Base-by-base conservation (phyloP, 129 eudicot genomes). In the Flaveria linearis region DNA sequence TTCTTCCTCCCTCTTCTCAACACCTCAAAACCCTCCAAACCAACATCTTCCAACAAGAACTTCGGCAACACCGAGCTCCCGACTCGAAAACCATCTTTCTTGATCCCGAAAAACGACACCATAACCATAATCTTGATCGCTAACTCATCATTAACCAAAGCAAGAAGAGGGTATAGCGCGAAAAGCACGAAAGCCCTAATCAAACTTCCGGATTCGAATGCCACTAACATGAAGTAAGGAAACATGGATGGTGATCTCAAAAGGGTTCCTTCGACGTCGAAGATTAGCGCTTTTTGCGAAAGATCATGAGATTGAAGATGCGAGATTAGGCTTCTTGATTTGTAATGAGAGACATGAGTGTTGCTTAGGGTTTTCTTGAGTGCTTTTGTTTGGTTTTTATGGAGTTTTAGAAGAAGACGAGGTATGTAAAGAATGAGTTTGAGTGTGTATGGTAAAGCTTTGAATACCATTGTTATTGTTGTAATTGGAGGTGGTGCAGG, bases 21-120 rank as follows among this genome's bases (percentile, higher is more conserved):
- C 43, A 80, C 85, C 22, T 82, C 82, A 68, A 85, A 90, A 10
- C 87, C 82, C 73, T 90, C 90, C 77, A 46, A 46, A 18, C 96
- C 87, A 64, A 90, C 92, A 82, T 90, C 88, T 55, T 90, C 92
- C 66, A 90, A 46, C 18, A 90, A 87, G 20, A 81, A 85, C 82
- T 90, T 90, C 0, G 88, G 92, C 73, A 90, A 67, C 82, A 90
- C 87, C 56, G 86, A 86, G 41, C 81, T 85, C 55, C 96, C 90
- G 0, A 77, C 84, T 16, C 81, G 75, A 78, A 80, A 90, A 17
- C 82, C 57, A 2, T 82, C 80, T 15, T 84, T 82, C 72, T 85
- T 90, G 14, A 90, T 61, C 25, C 96, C 96, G 12, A 90, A 83
- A 71, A 87, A 90, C 33, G 83, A 81, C 42, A 87, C 78, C 86